Base-by-base conservation (phyloP, 306 rosid species). In the Albizia julibrissin region DNA sequence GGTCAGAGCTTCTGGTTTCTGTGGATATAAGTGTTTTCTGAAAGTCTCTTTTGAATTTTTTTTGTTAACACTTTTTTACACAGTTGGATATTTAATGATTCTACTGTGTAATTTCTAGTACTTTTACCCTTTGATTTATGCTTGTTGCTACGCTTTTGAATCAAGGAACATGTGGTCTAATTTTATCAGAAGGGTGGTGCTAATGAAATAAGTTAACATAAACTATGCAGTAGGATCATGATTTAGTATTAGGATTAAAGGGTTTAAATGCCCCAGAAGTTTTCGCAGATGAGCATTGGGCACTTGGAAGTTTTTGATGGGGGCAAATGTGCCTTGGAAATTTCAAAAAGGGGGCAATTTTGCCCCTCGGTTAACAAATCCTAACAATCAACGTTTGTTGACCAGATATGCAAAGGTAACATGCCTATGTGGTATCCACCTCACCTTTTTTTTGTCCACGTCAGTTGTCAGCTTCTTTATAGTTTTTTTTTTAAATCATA, bases 111-210 rank as follows among this genome's bases (percentile, higher is more conserved):
- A n/a, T 58, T 58, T 58, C 13, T 22, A 58, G n/a, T 56, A 21
- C 24, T 21, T 58, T 58, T 58, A 8, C 2, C 14, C 68, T 27
- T 37, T 62, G 37, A 29, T 29, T 62, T 29, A 14, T 26, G 37
- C 68, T 27, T 62, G 7, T 29, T 14, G 21, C 69, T 29, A 15
- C 10, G 1, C n/a, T 12, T 31, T 64, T 2, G 10, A 31, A 64
- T 64, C n/a, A 29, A 69, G 37, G 44, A 22, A 47, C 18, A 65
- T 7, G 22, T 13, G 68, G 68, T 62, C 34, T 62, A 62, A 62
- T 26, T 62, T 62, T 62, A 27, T 62, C 33, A 72, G 42, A 73
- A 52, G 71, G 80, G 12, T 44, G 15, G 21, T 61, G 66, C 70
- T 49, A 10, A 46, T 43, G 40, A 37, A 72, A 69, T 67, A 64